These are phyloP conservation scores for Sechiopsis laciniata DNA, from an alignment of 306 rosid species.

Conservation along the genomic window DNA sequence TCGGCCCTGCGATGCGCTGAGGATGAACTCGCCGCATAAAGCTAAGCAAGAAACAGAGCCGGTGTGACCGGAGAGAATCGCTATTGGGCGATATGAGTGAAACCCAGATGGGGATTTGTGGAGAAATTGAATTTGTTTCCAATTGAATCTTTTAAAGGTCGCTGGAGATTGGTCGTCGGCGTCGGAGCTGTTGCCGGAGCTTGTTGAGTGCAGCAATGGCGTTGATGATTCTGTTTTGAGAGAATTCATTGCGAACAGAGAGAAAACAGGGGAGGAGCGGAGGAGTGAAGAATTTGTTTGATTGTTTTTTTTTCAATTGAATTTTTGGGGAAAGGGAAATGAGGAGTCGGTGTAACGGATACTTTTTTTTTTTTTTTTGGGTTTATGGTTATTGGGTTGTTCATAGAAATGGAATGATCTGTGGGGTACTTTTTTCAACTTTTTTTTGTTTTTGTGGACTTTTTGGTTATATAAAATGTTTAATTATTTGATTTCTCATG, in stretches of 20 bases:
- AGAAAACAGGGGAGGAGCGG: constrained; percentile 22
- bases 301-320: constrained; percentile 19
- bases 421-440: constrained; percentile 23
- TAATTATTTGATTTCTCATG: not conserved
- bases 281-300: constrained; percentile 8
- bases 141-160: constrained; percentile 28
- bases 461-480: not conserved
- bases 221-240: constrained; percentile 30
- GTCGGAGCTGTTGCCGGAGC: constrained; percentile 27
- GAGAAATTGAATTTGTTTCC: constrained; percentile 21
- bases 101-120: constrained; percentile 32
- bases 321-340: constrained; percentile 4
- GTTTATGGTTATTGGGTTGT: not conserved
- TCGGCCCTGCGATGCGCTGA: constrained; percentile 80
- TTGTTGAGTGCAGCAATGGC: constrained; percentile 39
- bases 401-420: constrained; percentile 26
- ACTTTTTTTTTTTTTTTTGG: constrained; percentile 19
- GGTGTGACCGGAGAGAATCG: constrained; percentile 63
- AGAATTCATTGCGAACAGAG: constrained; percentile 23
- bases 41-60: constrained; percentile 82
- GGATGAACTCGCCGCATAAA: constrained; percentile 79
- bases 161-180: constrained; percentile 39
- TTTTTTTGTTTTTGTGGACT: not conserved
- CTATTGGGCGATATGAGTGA: constrained; percentile 46
- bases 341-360: constrained; percentile 50